Evolutionary conservation across 1,284 basidiomycete species (phyloP).

Genomic region (Taiwanofungus camphoratus): DNA sequence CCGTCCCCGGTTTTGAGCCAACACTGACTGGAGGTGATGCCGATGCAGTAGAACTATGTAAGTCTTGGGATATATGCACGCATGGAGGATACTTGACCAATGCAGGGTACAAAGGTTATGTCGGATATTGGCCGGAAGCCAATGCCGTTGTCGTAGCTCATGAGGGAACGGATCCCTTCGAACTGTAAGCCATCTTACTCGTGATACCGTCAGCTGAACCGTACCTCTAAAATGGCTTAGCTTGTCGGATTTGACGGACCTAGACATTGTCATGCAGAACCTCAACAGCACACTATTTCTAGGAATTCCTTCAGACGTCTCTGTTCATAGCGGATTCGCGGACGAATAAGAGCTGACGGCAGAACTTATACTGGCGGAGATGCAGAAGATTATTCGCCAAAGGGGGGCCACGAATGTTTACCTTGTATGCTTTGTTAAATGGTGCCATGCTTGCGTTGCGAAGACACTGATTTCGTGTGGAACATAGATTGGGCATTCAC

Average conservation of each 20-base stretch:
- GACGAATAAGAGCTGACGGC: slow-evolving; percentile 40
- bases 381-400: slow-evolving; percentile 29
- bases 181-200: slow-evolving; percentile 36
- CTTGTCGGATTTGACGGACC: slow-evolving; percentile 42
- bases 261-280: slow-evolving; percentile 27
- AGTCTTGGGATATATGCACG: slow-evolving; percentile 17
- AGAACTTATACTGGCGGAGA: slow-evolving; percentile 31
- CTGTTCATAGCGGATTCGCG: slow-evolving; percentile 45
- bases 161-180: slow-evolving; percentile 45
- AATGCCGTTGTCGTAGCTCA: slow-evolving; percentile 46
- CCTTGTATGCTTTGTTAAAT: slow-evolving; percentile 23
- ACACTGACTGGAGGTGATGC: slow-evolving; percentile 44
- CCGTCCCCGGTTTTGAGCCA: slow-evolving; percentile 38
- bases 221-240: slow-evolving; percentile 17
- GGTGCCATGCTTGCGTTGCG: too few relatives aligned
- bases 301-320: slow-evolving; percentile 31
- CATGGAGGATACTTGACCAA: neutral
- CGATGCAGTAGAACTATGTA: slow-evolving; percentile 38
- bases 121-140: slow-evolving; percentile 40
- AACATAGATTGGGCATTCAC: slow-evolving; percentile 34
- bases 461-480: too few relatives aligned
- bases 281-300: slow-evolving; percentile 44
- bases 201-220: neutral
- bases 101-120: too few relatives aligned
- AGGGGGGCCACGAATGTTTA: slow-evolving; percentile 32